Percentiles rank a stretch among this genome's conserved stretches.
Evolutionary conservation across 1,284 basidiomycete genomes (phyloP).

Genomic region (Apiotrichum porosum): DNA sequence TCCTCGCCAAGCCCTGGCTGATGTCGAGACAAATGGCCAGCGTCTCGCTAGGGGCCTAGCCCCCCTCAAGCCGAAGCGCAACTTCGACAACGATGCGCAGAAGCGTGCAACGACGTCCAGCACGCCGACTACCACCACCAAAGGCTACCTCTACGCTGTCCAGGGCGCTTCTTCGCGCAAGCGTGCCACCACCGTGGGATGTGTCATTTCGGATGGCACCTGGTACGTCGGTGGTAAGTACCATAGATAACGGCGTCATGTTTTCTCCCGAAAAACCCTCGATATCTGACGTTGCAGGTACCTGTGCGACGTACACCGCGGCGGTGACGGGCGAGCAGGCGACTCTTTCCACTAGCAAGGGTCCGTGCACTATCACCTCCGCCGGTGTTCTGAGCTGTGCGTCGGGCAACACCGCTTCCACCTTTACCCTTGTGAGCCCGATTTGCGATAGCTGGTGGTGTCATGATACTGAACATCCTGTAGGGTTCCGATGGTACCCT

Average conservation of each 20-base stretch:
- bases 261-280: too few relatives aligned
- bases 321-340: background rate
- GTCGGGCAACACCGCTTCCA: background rate
- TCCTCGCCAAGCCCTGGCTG: too few relatives aligned
- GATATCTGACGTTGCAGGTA: background rate
- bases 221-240: slow-evolving; percentile 2
- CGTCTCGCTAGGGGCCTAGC: too few relatives aligned
- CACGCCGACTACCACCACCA: background rate
- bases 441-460: too few relatives aligned
- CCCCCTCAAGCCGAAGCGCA: too few relatives aligned
- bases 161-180: background rate
- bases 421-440: background rate
- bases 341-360: background rate
- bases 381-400: background rate
- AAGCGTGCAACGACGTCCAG: too few relatives aligned
- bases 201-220: background rate
- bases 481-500: too few relatives aligned
- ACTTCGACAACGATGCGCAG: too few relatives aligned
- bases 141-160: background rate
- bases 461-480: too few relatives aligned
- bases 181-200: background rate
- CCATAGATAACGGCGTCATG: too few relatives aligned
- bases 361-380: background rate
- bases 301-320: background rate
- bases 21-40: too few relatives aligned